Evolutionary conservation across 1,284 basidiomycete species (phyloP).

Genomic region (Nidula niveotomentosa): DNA sequence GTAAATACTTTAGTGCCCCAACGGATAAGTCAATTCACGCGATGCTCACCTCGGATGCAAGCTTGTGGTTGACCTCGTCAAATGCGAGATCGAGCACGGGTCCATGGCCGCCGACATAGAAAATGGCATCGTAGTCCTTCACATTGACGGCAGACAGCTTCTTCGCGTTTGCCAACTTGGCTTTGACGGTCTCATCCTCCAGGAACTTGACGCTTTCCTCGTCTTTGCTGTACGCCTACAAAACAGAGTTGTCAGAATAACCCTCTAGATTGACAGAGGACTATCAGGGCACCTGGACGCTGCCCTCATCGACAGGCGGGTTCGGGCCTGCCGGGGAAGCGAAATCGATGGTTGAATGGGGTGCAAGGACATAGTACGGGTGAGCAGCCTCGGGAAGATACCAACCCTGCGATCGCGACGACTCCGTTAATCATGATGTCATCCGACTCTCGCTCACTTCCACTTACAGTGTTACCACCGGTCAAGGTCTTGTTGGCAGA

Average conservation of each 20-base stretch:
- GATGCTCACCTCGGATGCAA: slow-evolving; percentile 51
- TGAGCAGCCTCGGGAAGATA: slow-evolving; percentile 79
- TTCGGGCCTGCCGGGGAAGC: slow-evolving; percentile 72
- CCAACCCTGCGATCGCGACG: slow-evolving; percentile 48
- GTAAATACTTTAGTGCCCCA: no score
- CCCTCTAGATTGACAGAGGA: not conserved
- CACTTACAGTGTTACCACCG: slow-evolving; percentile 53
- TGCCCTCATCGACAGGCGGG: slow-evolving; percentile 69
- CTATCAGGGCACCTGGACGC: slow-evolving; percentile 43
- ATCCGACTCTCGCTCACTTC: no score
- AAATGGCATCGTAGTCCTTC: slow-evolving; percentile 71
- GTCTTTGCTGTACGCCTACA: slow-evolving; percentile 58
- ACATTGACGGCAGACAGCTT: slow-evolving; percentile 59
- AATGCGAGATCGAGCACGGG: slow-evolving; percentile 68
- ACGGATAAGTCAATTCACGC: not conserved
- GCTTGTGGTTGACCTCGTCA: slow-evolving; percentile 57
- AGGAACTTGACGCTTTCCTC: slow-evolving; percentile 65
- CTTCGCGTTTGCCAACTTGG: slow-evolving; percentile 61
- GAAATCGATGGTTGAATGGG: slow-evolving; percentile 64
- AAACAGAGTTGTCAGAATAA: no score
- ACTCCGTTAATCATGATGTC: not conserved
- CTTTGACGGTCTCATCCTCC: slow-evolving; percentile 53
- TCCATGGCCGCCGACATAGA: slow-evolving; percentile 79
- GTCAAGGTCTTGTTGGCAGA: slow-evolving; percentile 65
- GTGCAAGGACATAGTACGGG: slow-evolving; percentile 71